Percentiles rank a stretch among this genome's conserved stretches.
Conservation (phyloP, 805 yeast species). For the Lachancea meyersii region DNA sequence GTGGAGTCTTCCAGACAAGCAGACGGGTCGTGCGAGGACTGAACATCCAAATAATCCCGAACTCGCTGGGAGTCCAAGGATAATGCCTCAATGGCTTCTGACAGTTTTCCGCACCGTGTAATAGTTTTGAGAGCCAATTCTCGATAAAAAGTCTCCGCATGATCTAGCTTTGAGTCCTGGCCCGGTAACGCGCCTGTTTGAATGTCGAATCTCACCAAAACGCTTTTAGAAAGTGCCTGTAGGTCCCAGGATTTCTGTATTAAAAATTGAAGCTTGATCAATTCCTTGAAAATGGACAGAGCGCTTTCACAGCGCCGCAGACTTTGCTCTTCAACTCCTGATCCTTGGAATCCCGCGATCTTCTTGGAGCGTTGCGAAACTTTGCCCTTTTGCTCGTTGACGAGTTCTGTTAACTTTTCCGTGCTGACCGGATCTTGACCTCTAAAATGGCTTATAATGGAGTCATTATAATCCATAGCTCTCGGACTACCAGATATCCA, state of each 20-base stretch:
- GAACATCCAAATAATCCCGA: conserved; percentile 12
- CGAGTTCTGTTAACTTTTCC: conserved; percentile 7
- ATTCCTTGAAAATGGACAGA: conserved; percentile 24
- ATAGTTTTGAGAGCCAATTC: conserved; percentile 51
- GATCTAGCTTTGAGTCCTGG: conserved; percentile 1
- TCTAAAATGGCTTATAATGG: conserved; percentile 12
- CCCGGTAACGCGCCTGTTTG: conserved; percentile 2
- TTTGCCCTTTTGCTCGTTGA: conserved; percentile 8
- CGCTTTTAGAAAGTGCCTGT: conserved; percentile 25
- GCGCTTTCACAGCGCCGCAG: conserved; percentile 24
- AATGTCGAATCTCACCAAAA: conserved; percentile 24
- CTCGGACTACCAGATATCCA: background rate
- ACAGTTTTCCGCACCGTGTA: conserved; percentile 39
- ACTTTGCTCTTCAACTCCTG: conserved; percentile 8
- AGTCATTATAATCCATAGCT: conserved; percentile 12
- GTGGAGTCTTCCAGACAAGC: conserved; percentile 43
- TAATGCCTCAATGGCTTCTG: conserved; percentile 17
- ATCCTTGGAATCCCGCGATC: background rate
- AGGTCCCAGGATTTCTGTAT: conserved; percentile 32
- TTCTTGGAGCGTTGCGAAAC: background rate
- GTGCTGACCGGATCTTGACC: conserved; percentile 7
- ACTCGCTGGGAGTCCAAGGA: conserved; percentile 13
- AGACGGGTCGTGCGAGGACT: conserved; percentile 24
- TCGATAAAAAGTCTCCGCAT: conserved; percentile 40
- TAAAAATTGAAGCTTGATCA: conserved; percentile 25